phyloP scores from a whole-genome alignment of 805 yeast genomes.

The Candida fluviatilis region DNA sequence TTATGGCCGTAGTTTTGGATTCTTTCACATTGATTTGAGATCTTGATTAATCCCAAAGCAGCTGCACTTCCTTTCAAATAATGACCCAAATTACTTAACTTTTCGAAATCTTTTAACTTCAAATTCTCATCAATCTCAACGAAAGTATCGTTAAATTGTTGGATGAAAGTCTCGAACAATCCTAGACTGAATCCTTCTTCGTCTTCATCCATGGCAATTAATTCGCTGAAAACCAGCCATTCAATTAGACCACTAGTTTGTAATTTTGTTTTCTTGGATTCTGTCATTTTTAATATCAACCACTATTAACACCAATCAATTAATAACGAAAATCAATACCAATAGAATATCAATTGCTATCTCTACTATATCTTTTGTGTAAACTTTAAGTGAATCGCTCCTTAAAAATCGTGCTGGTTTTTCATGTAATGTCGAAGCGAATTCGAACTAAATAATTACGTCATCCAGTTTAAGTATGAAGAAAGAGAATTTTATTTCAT shows the following conservation, averaged over 20 bases:
- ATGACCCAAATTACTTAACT: constrained; percentile 79
- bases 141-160: constrained; percentile 83
- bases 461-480: not conserved
- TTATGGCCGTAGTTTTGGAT: constrained; percentile 84
- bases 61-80: constrained; percentile 95
- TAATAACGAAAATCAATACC: no score
- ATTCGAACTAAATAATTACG: not conserved
- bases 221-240: constrained; percentile 84
- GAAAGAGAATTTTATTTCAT: no score
- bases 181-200: constrained; percentile 84
- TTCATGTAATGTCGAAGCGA: not conserved
- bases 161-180: constrained; percentile 78
- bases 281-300: constrained; percentile 9
- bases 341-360: not conserved
- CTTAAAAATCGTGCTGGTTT: not conserved
- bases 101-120: constrained; percentile 42
- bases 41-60: constrained; percentile 78
- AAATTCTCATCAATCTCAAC: constrained; percentile 62
- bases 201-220: constrained; percentile 94
- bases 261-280: constrained; percentile 20
- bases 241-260: constrained; percentile 67
- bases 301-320: no score
- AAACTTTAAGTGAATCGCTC: no score
- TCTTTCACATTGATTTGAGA: constrained; percentile 85
- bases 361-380: no score